These are phyloP conservation scores for Debaryomyces fabryi DNA, from an alignment of 1,139 yeast species.

Conservation along the genomic window DNA sequence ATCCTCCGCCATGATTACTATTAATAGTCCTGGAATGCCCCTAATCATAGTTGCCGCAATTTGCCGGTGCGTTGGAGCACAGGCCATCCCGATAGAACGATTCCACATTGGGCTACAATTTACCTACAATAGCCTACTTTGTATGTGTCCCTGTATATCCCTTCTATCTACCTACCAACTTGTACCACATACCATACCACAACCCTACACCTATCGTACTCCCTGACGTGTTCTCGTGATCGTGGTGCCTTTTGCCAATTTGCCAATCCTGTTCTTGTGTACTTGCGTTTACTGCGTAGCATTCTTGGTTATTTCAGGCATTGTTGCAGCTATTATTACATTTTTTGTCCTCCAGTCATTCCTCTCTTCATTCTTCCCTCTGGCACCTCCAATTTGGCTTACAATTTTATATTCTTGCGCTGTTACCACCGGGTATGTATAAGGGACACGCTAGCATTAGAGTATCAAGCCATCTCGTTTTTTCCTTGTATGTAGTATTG, in stretches of 20 bases:
- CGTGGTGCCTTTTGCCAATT: background rate
- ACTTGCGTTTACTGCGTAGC: background rate
- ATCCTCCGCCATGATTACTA: background rate
- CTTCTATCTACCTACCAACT: background rate
- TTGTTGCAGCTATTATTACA: background rate
- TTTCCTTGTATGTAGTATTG: conserved; percentile 2
- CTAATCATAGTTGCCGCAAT: background rate
- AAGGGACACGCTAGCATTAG: background rate
- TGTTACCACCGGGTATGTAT: conserved; percentile 1
- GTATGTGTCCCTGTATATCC: background rate
- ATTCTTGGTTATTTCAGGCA: background rate
- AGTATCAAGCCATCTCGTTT: background rate
- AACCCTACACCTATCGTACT: background rate
- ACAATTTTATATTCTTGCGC: background rate
- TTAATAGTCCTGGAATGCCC: background rate
- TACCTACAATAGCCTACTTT: background rate
- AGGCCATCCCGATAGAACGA: background rate
- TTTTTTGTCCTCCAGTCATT: background rate
- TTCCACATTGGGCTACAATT: background rate
- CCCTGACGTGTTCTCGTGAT: background rate
- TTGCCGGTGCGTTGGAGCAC: background rate
- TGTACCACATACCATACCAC: background rate
- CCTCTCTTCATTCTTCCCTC: background rate
- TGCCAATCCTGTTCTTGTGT: background rate
- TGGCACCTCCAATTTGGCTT: background rate